Evolutionary conservation across 1,139 yeast genomes (phyloP).

Genomic region (Yamadazyma siamensis): DNA sequence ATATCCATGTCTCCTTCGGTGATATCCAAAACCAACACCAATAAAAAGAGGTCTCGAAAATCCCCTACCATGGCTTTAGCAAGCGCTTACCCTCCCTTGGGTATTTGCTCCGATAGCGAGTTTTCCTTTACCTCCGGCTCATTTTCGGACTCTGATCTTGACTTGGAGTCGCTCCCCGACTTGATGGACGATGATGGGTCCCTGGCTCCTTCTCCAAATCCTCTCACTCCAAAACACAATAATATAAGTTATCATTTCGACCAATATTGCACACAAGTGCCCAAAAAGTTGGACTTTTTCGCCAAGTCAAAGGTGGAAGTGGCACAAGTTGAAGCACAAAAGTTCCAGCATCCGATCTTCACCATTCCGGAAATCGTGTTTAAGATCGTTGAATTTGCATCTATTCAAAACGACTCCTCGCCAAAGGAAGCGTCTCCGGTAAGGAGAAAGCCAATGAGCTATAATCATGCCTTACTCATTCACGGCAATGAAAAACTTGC

Average conservation of each 20-base stretch:
- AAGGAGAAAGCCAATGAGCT: conserved; percentile 66
- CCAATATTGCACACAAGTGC: conserved; percentile 5
- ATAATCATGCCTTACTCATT: conserved; percentile 48
- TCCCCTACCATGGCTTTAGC: conserved; percentile 3
- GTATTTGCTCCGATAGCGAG: conserved; percentile 11
- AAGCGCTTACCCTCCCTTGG: not conserved
- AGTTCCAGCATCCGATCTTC: conserved; percentile 41
- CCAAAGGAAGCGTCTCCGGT: conserved; percentile 60
- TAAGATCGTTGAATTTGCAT: conserved; percentile 58
- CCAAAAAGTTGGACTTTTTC: conserved; percentile 3
- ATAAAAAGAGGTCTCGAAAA: conserved; percentile 7
- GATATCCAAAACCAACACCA: conserved; percentile 2
- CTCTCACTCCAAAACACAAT: conserved; percentile 4
- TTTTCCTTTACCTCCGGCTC: conserved; percentile 17
- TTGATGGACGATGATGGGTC: conserved; percentile 29
- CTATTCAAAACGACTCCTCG: conserved; percentile 40
- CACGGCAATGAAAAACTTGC: conserved; percentile 55
- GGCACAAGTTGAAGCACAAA: conserved; percentile 16
- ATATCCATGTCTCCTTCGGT: conserved; percentile 2
- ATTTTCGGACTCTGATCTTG: conserved; percentile 22
- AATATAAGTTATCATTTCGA: conserved; percentile 5
- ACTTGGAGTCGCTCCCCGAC: conserved; percentile 38
- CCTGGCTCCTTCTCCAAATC: conserved; percentile 24
- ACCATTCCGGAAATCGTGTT: conserved; percentile 73
- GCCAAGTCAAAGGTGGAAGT: not conserved